Percentiles rank a stretch among this genome's conserved stretches.
These are phyloP conservation scores for Vitis vinifera DNA, from an alignment of 164 flowering plant genomes.

Conservation along the genomic window DNA sequence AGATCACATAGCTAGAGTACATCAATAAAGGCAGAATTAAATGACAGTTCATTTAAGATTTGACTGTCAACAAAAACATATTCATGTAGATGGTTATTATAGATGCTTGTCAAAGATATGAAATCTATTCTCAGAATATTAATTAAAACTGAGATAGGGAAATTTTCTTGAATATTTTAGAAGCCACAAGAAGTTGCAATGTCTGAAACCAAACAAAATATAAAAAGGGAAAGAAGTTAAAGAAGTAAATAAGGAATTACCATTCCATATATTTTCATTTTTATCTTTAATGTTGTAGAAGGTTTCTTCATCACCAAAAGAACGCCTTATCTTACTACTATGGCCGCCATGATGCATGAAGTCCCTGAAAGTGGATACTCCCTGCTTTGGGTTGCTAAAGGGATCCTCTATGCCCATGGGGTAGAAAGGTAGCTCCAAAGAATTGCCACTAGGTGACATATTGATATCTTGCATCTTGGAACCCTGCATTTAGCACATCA, in stretches of 20 bases:
- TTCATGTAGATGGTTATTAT: too few relatives aligned
- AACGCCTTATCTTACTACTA: constrained; percentile 13
- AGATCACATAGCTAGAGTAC: too few relatives aligned
- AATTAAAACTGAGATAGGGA: too few relatives aligned
- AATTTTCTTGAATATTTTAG: not conserved
- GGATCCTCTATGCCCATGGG: constrained; percentile 17
- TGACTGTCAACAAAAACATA: too few relatives aligned
- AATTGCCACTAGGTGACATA: constrained; percentile 23
- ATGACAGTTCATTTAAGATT: too few relatives aligned
- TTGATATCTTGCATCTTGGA: constrained; percentile 34
- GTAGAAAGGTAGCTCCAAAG: constrained; percentile 23
- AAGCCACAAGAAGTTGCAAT: not conserved
- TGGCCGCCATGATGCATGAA: constrained; percentile 19
- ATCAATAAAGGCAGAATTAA: too few relatives aligned
- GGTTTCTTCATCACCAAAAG: constrained; percentile 20
- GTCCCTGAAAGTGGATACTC: constrained; percentile 13
- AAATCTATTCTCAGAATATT: too few relatives aligned
- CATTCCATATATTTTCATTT: constrained; percentile 32
- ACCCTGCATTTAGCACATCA: constrained; percentile 38
- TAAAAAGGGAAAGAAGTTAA: not conserved
- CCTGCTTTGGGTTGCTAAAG: constrained; percentile 19
- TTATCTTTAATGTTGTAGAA: constrained; percentile 19
- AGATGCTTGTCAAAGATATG: too few relatives aligned
- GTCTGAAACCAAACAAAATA: not conserved
- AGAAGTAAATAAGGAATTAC: constrained; percentile 24